A percentile compares a stretch with the other conserved stretches of the same genome.
Evolutionary conservation across 148 eudicot species (phyloP).

Genomic region (Rhododendron griersonianum): DNA sequence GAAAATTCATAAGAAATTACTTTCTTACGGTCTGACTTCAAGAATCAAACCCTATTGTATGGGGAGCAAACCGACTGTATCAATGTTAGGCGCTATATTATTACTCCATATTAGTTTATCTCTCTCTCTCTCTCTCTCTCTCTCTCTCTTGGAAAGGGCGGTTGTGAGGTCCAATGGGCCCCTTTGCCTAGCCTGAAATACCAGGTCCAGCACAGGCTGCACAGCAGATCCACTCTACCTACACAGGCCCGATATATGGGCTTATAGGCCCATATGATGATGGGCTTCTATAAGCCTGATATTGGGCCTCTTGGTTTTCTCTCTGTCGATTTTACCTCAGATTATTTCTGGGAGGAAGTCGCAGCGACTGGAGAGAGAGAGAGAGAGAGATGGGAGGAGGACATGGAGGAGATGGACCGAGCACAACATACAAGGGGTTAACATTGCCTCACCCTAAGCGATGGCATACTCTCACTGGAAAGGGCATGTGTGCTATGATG

Average conservation of each 20-base stretch:
- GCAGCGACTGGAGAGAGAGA: background rate
- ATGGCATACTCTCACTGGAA: conserved; percentile 76
- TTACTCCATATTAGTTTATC: too few relatives aligned
- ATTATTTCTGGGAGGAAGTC: background rate
- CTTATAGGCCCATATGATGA: background rate
- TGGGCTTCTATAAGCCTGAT: background rate
- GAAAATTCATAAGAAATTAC: too few relatives aligned
- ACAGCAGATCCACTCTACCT: background rate
- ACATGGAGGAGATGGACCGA: conserved; percentile 38
- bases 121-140: background rate
- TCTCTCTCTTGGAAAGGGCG: background rate
- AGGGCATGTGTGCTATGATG: conserved; percentile 85
- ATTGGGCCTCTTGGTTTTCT: background rate
- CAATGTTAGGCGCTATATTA: background rate
- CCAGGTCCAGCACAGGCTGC: too few relatives aligned
- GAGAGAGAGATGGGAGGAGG: conserved; percentile 32
- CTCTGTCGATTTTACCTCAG: background rate
- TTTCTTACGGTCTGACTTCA: too few relatives aligned
- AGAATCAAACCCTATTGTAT: background rate
- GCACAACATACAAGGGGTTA: conserved; percentile 62
- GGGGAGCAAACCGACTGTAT: background rate
- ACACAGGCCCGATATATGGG: background rate
- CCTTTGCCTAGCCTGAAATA: background rate
- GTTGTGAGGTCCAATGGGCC: background rate
- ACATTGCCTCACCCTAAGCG: conserved; percentile 73